phyloP scores from a whole-genome alignment of 2,329 filamentous ascomycete species.

The Fusarium vanettenii region DNA sequence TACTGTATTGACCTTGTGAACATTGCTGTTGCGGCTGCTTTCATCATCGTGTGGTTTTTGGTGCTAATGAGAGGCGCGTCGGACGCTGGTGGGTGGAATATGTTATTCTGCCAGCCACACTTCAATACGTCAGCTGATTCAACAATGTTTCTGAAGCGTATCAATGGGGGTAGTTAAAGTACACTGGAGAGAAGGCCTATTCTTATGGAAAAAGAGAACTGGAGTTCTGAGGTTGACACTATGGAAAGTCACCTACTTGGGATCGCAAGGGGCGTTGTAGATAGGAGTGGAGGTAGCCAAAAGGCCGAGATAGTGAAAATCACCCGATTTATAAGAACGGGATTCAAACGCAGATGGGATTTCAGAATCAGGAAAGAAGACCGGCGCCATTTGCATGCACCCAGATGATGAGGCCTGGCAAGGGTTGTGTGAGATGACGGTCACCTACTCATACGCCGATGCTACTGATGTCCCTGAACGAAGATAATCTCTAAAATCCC shows the following conservation, averaged over 20 bases:
- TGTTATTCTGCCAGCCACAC: not conserved
- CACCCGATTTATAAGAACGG: not conserved
- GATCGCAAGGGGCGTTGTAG: not conserved
- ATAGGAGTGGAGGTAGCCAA: not conserved
- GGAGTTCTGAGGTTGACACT: not conserved
- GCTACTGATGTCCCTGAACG: too few relatives aligned
- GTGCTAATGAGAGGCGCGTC: not conserved
- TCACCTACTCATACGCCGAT: too few relatives aligned
- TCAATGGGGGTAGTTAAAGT: not conserved
- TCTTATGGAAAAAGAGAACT: not conserved
- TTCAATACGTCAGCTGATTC: not conserved
- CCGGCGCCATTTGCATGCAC: not conserved
- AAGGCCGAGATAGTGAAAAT: not conserved
- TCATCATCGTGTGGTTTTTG: not conserved
- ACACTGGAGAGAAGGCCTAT: not conserved
- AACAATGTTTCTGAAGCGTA: not conserved
- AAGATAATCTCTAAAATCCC: too few relatives aligned
- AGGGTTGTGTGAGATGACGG: not conserved
- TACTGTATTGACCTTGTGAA: constrained; percentile 4
- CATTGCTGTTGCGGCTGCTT: not conserved
- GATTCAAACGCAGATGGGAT: not conserved
- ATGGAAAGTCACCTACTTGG: not conserved
- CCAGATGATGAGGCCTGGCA: not conserved
- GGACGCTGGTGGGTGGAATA: not conserved
- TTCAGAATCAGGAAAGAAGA: not conserved